phyloP scores from a whole-genome alignment of 2,329 filamentous ascomycete species.

The Stromatinia cepivora region DNA sequence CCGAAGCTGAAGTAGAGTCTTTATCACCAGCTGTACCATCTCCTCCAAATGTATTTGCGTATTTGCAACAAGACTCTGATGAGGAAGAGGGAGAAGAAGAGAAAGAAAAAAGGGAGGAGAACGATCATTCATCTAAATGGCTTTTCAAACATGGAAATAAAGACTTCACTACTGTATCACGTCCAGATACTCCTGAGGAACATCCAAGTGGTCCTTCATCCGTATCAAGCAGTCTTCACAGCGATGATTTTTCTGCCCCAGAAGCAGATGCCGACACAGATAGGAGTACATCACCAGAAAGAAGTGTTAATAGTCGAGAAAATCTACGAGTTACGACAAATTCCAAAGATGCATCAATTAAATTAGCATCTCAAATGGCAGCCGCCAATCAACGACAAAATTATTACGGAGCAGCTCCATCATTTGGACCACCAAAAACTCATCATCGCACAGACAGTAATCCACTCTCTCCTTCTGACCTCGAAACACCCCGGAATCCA shows the following conservation, averaged over 20 bases:
- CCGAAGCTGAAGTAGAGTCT: slow-evolving; percentile 30
- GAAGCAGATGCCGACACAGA: slow-evolving; percentile 47
- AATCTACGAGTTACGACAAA: slow-evolving; percentile 24
- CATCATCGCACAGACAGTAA: slow-evolving; percentile 42
- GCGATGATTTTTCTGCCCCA: slow-evolving; percentile 42
- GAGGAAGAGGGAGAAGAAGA: slow-evolving; percentile 18
- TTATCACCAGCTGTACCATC: slow-evolving; percentile 39
- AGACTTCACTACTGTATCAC: slow-evolving; percentile 3
- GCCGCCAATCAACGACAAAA: slow-evolving; percentile 40
- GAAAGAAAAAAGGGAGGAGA: slow-evolving; percentile 9
- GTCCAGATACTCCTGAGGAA: slow-evolving; percentile 32
- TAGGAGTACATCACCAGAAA: slow-evolving; percentile 48
- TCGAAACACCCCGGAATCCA: slow-evolving; percentile 36
- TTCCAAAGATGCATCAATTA: slow-evolving; percentile 34
- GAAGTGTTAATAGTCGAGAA: slow-evolving; percentile 42
- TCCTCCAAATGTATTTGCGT: slow-evolving; percentile 38
- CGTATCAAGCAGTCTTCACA: slow-evolving; percentile 36
- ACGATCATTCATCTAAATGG: slow-evolving; percentile 29
- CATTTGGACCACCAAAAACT: slow-evolving; percentile 44
- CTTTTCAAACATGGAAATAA: slow-evolving; percentile 14
- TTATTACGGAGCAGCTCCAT: slow-evolving; percentile 31
- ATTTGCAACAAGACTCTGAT: slow-evolving; percentile 32
- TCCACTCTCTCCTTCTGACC: slow-evolving; percentile 34
- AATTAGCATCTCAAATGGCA: slow-evolving; percentile 38
- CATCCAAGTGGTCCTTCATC: slow-evolving; percentile 41